Conservation (phyloP, 108 stramenopile genomes). For the Nitzschia palea region DNA sequence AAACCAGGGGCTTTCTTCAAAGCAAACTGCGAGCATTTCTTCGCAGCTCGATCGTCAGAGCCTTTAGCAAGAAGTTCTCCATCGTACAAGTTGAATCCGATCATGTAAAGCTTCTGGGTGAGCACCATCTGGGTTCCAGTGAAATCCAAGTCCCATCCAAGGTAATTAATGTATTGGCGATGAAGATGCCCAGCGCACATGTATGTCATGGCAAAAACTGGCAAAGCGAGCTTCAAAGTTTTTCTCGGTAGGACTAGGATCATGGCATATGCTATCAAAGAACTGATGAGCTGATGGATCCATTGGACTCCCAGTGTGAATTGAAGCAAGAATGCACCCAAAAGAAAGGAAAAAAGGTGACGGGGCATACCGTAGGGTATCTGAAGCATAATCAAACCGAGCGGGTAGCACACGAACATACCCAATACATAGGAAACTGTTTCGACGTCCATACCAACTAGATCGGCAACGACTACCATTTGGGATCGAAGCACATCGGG, state of each 20-base stretch:
- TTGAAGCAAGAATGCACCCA: conserved; percentile 89
- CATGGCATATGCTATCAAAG: conserved; percentile 85
- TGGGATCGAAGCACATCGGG: conserved; percentile 63
- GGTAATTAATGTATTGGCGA: conserved; percentile 93
- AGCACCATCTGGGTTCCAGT: conserved; percentile 95
- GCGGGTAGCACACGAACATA: conserved; percentile 88
- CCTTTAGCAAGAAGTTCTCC: conserved; percentile 75
- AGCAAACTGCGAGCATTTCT: conserved; percentile 84
- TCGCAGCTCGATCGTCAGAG: conserved; percentile 65
- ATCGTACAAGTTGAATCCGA: conserved; percentile 96
- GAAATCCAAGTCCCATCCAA: conserved; percentile 96
- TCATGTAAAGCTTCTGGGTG: conserved; percentile 95
- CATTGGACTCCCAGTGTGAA: conserved; percentile 92
- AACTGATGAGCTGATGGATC: conserved; percentile 94
- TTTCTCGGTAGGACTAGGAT: conserved; percentile 75
- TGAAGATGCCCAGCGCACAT: conserved; percentile 90
- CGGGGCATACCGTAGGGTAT: conserved; percentile 82
- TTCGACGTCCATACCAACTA: conserved; percentile 82
- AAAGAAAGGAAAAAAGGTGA: conserved; percentile 87
- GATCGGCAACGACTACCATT: conserved; percentile 62
- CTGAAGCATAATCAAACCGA: conserved; percentile 80
- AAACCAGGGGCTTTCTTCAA: conserved; percentile 75
- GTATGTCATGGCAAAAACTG: conserved; percentile 89
- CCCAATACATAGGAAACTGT: conserved; percentile 85
- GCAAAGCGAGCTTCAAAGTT: conserved; percentile 70